Percentiles rank a stretch among this genome's conserved stretches.
Evolutionary conservation across 1,284 basidiomycete species (phyloP).

Genomic region (Naganishia sp.): DNA sequence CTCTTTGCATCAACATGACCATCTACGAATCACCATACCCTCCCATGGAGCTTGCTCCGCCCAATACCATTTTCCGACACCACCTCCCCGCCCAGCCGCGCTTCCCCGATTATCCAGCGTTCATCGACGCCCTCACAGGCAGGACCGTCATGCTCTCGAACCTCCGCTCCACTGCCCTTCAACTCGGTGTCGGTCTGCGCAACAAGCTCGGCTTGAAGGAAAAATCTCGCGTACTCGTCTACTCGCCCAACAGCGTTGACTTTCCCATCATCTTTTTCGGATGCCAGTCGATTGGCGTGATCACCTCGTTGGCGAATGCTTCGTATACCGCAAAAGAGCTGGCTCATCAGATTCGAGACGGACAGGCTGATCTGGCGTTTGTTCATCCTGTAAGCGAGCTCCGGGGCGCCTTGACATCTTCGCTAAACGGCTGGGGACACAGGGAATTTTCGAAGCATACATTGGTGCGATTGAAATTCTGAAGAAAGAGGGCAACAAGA

Average conservation of each 20-base stretch:
- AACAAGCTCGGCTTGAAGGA: constrained; percentile 20
- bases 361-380: constrained; percentile 61
- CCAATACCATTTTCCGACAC: constrained; percentile 25
- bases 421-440: not conserved
- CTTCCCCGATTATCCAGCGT: constrained; percentile 56
- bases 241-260: constrained; percentile 60
- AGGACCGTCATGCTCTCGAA: constrained; percentile 62
- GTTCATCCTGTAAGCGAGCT: constrained; percentile 54
- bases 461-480: constrained; percentile 66
- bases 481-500: constrained; percentile 67
- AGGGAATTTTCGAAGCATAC: constrained; percentile 62
- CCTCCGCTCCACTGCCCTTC: constrained; percentile 61
- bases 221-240: constrained; percentile 33
- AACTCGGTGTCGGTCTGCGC: constrained; percentile 60
- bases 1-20: constrained; percentile 10
- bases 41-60: constrained; percentile 18
- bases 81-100: constrained; percentile 16
- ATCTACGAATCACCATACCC: constrained; percentile 25
- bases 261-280: constrained; percentile 68
- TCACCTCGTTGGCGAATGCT: constrained; percentile 49
- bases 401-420: not conserved
- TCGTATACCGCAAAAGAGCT: constrained; percentile 49
- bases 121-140: constrained; percentile 67
- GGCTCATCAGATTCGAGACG: constrained; percentile 56
- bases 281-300: constrained; percentile 48